A percentile compares a stretch with the other conserved stretches of the same genome.
Conservation (phyloP, 2,329 filamentous ascomycete species). For the Botrytis elliptica region DNA sequence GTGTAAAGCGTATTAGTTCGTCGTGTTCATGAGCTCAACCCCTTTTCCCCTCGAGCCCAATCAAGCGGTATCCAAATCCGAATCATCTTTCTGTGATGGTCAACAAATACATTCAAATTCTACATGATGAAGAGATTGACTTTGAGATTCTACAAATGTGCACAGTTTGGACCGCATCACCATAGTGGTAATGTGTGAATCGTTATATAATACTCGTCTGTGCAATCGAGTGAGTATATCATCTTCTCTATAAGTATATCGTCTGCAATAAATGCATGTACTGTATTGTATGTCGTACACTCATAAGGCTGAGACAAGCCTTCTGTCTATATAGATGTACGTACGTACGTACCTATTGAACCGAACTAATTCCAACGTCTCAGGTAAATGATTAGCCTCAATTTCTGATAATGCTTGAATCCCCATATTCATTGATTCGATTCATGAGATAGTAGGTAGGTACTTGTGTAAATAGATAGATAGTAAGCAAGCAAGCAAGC, state of each 20-base stretch:
- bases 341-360: background rate
- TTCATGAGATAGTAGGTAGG: too few species aligned
- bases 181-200: background rate
- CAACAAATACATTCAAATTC: background rate
- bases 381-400: too few species aligned
- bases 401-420: background rate
- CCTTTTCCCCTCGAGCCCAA: background rate
- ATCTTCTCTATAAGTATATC: background rate
- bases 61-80: background rate
- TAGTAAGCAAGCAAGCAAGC: too few species aligned
- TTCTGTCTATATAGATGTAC: background rate
- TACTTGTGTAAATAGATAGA: too few species aligned
- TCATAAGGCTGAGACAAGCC: background rate
- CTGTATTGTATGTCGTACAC: background rate
- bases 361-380: background rate
- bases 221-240: background rate
- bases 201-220: too few species aligned
- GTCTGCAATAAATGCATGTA: background rate
- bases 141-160: background rate
- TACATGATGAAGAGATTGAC: background rate
- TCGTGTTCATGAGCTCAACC: background rate
- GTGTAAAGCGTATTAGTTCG: background rate
- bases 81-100: background rate
- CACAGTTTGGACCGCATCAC: background rate
- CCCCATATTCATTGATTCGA: background rate